Base-by-base conservation (phyloP, 2,329 filamentous ascomycete genomes). In the Grosmannia huntii region DNA sequence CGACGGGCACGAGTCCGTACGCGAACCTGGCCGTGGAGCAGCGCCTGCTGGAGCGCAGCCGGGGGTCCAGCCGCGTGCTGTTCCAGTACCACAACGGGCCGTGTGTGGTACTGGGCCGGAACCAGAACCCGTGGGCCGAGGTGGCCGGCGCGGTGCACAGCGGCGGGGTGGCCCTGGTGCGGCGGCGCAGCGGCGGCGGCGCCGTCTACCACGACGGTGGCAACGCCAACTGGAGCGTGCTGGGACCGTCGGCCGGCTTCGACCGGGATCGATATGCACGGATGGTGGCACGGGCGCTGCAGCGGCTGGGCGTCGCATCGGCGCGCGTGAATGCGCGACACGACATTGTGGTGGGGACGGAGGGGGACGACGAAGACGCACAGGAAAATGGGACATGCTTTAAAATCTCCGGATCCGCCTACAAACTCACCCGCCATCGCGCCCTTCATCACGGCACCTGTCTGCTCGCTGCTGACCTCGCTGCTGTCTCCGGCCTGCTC, bases 111-210 rank as follows among this genome's bases (percentile, higher is more conserved):
- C 86, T 99, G 64, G 94, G 94, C 50, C 85, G 94, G 60, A 99
- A 99, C 70, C 94, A 99, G 74, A 99, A 99, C 70, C 94, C 94
- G 57, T 99, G 92, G 94, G 78, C 89, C 10, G 94, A 99, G 74
- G 84, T 89, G 61, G 89, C 95, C 68, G 78, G 38, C 65, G 27
- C 5, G n/a, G n/a, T n/a, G n/a, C n/a, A n/a, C n/a, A n/a, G n/a
- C n/a, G n/a, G 11, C 2, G 62, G 21, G 14, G 23, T 41, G 16
- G 41, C 11, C 25, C 82, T 96, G 14, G 89, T 99, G 5, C 84
- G 94, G 14, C 82, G 94, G 21, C 83, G 92, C 55, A 91, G 86
- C 25, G 94, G 94, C 31, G 94, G 94, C 54, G 94, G 94, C 52
- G 84, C 94, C 2, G 94, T 99, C 56, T 97, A 95, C 68, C 94